Evolutionary conservation across 2,329 filamentous ascomycete genomes (phyloP), one percentile per base, ranked within the genome.

Genomic region (Lasiodiplodia theobromae): DNA sequence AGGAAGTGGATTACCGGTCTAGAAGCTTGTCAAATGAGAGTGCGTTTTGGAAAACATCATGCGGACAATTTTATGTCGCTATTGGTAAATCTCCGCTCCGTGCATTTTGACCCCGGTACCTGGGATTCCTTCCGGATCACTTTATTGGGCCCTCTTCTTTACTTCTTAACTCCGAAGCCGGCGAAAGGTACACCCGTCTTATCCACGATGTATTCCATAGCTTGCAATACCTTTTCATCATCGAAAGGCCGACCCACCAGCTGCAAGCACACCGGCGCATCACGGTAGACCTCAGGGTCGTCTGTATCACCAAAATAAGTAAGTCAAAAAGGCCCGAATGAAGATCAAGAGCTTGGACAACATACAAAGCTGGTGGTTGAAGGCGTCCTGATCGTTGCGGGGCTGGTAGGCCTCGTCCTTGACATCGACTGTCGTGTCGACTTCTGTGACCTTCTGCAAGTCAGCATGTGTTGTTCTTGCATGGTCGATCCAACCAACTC

Each of bases 201-300:
- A 18, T 76, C 68, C 5, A 70, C 71, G 21, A 82, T 76, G 40
- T 79, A 74, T 51, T 82, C 77, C 56, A 81, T 56, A 6, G 80
- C 78, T 34, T 77, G 76, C 8, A 83, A 71, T 11, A 87, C 73
- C 74, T 87, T 86, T 74, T 88, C 86, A 70, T 89, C 87, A 56
- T 86, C 82, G 68, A 84, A 83, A 57, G 83, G 78, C 68, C 85
- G 77, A 0, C 83, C 86, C 7, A 88, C 84, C 25, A 88, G 73
- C 73, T 88, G 86, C 68, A 88, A 72, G 14, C 80, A 80, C 4
- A 88, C 80, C 0, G 86, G 86, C 1, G 83, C 82, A 69, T 83
- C 83, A 18, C 77, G 72, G 70, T 84, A 87, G 47, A 77, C 81
- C 58, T 83, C 81, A 1, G 85, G 79, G 21, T 80, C 79, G 73